Conservation (phyloP, 371 early-diverging fungal species). For the Astathelohania contejeani region DNA sequence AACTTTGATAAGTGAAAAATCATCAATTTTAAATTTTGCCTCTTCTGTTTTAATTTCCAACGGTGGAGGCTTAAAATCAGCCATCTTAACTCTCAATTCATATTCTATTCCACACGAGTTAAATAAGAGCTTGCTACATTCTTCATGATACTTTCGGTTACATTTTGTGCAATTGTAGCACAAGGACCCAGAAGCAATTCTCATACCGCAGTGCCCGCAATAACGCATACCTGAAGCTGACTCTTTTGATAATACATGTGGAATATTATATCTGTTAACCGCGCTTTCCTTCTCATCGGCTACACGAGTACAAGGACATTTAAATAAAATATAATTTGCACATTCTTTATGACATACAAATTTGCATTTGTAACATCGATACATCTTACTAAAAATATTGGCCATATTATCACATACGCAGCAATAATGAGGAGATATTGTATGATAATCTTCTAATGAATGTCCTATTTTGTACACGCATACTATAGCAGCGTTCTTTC, state of each 20-base stretch:
- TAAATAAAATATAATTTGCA: constrained; percentile 31
- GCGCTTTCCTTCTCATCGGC: constrained; percentile 1
- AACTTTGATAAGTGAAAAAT: constrained; percentile 73
- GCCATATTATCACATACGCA: constrained; percentile 32
- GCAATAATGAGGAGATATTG: constrained; percentile 22
- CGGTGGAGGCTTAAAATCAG: constrained; percentile 22
- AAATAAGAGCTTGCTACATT: constrained; percentile 34
- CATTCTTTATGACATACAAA: constrained; percentile 45
- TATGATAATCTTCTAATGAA: constrained; percentile 17
- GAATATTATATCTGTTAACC: constrained; percentile 27
- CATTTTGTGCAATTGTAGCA: constrained; percentile 30
- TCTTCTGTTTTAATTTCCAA: neutral
- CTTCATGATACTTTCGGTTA: constrained; percentile 31
- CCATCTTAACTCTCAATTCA: constrained; percentile 27
- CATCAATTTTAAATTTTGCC: constrained; percentile 40
- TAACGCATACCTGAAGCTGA: constrained; percentile 16
- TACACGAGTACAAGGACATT: constrained; percentile 11
- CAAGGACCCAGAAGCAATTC: constrained; percentile 13
- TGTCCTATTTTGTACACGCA: constrained; percentile 31
- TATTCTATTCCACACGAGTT: constrained; percentile 37
- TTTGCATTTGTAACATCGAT: constrained; percentile 38
- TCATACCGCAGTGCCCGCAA: constrained; percentile 47
- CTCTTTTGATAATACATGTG: constrained; percentile 20
- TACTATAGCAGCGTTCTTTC: constrained; percentile 17
- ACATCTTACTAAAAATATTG: neutral